Evolutionary conservation across 768 basidiomycete species (phyloP).

Genomic region (Boletus rex-veris): DNA sequence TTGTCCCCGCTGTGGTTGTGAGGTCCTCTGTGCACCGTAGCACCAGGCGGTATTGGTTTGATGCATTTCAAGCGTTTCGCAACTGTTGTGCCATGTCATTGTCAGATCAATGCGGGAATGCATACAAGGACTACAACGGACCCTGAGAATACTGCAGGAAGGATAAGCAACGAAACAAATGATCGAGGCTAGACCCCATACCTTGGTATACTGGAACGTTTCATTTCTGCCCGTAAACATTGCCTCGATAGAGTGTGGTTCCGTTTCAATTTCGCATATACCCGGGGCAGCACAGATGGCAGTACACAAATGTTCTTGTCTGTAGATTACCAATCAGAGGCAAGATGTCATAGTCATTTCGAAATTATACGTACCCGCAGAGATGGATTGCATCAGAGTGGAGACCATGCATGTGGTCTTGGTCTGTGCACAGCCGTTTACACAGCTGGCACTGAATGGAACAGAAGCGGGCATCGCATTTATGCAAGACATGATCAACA

Average conservation of each 20-base stretch:
- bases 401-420: conserved; percentile 53
- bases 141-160: conserved; percentile 50
- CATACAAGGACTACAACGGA: conserved; percentile 14
- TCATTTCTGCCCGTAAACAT: conserved; percentile 59
- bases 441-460: conserved; percentile 55
- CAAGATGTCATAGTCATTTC: background rate
- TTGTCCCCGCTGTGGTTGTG: conserved; percentile 48
- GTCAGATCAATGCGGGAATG: background rate
- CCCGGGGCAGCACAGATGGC: conserved; percentile 43
- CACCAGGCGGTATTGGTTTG: conserved; percentile 42
- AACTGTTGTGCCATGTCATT: conserved; percentile 28
- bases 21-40: conserved; percentile 41
- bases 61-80: conserved; percentile 50
- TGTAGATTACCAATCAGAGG: conserved; percentile 17
- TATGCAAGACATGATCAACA: conserved; percentile 42
- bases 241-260: conserved; percentile 57
- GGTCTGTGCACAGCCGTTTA: conserved; percentile 46
- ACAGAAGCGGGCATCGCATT: conserved; percentile 51
- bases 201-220: conserved; percentile 65
- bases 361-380: conserved; percentile 44
- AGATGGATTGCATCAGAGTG: conserved; percentile 42
- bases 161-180: background rate
- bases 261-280: conserved; percentile 56
- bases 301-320: conserved; percentile 50
- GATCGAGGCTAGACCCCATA: conserved; percentile 14